Evolutionary conservation across 2,329 filamentous ascomycete species (phyloP).

Genomic region (Chaetomiaceae sp.): DNA sequence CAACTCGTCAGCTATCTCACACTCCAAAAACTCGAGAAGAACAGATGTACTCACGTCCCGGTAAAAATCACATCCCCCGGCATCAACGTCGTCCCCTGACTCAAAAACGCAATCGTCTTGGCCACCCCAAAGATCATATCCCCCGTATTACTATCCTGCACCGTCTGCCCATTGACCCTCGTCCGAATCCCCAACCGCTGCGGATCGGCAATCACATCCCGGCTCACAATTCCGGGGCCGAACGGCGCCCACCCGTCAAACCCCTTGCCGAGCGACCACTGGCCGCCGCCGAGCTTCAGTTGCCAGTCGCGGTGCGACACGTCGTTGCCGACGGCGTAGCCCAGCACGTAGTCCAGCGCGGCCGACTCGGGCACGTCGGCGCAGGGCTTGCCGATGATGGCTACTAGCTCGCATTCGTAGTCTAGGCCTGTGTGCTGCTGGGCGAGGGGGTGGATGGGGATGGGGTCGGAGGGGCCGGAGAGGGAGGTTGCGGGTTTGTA

Average conservation of each 20-base stretch:
- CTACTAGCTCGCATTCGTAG: conserved; percentile 76
- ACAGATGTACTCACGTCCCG: conserved; percentile 47
- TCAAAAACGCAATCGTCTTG: conserved; percentile 56
- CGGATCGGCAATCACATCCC: conserved; percentile 51
- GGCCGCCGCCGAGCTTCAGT: conserved; percentile 60
- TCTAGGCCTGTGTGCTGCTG: conserved; percentile 65
- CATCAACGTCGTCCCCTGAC: conserved; percentile 57
- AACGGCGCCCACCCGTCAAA: conserved; percentile 74
- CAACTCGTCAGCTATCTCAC: not conserved
- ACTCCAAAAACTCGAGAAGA: not conserved
- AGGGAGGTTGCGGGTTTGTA: conserved; percentile 67
- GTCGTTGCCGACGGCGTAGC: conserved; percentile 73
- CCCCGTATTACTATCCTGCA: conserved; percentile 53
- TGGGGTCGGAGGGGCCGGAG: conserved; percentile 58
- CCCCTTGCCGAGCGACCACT: conserved; percentile 69
- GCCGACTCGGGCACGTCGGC: conserved; percentile 59
- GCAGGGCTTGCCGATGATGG: conserved; percentile 65
- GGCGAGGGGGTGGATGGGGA: conserved; percentile 61
- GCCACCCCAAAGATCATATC: conserved; percentile 62
- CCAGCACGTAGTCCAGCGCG: conserved; percentile 68
- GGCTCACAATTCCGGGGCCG: conserved; percentile 65
- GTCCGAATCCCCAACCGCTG: conserved; percentile 54
- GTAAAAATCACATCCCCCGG: conserved; percentile 65
- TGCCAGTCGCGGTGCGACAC: conserved; percentile 79
- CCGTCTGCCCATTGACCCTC: conserved; percentile 53